Evolutionary conservation across 176 grass and related monocot genomes (phyloP).

Genomic region (Aegilops bicornis): DNA sequence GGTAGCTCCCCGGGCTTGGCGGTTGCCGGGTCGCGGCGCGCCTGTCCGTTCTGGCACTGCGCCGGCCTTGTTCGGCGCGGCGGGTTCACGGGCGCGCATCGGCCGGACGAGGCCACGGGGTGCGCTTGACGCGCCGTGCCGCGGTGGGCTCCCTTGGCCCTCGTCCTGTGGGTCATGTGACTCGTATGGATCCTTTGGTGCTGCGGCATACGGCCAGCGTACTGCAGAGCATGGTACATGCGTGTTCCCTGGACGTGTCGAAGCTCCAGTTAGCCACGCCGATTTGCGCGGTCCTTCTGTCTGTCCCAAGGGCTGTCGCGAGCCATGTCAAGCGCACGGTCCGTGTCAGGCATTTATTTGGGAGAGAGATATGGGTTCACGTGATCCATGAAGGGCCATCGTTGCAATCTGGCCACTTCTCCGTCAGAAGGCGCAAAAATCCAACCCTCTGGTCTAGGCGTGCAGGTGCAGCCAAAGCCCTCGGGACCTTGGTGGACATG

Average conservation of each 20-base stretch:
- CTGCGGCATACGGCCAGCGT: background rate
- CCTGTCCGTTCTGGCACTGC: background rate
- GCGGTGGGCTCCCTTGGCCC: background rate
- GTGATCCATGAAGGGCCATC: background rate
- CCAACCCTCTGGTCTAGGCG: conserved; percentile 1
- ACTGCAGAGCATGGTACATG: background rate
- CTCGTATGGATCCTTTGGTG: background rate
- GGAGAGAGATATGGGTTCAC: background rate
- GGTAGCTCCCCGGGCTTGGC: conserved; percentile 18
- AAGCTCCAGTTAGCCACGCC: background rate
- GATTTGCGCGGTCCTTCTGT: conserved; percentile 1
- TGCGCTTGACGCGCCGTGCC: conserved; percentile 26
- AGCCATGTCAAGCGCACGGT: background rate
- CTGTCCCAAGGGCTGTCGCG: background rate
- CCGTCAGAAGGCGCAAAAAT: background rate
- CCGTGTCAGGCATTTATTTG: background rate
- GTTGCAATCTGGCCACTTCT: background rate
- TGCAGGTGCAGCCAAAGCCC: conserved; percentile 15
- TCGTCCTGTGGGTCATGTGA: no score
- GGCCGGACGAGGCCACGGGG: conserved; percentile 29
- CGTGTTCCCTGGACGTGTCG: background rate
- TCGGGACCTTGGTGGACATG: conserved; percentile 21
- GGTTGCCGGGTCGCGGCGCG: conserved; percentile 21
- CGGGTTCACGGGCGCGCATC: conserved; percentile 35
- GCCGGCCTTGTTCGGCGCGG: conserved; percentile 11